Conservation (phyloP, 371 early-diverging fungal genomes). For the Basidiobolus heterosporus region DNA sequence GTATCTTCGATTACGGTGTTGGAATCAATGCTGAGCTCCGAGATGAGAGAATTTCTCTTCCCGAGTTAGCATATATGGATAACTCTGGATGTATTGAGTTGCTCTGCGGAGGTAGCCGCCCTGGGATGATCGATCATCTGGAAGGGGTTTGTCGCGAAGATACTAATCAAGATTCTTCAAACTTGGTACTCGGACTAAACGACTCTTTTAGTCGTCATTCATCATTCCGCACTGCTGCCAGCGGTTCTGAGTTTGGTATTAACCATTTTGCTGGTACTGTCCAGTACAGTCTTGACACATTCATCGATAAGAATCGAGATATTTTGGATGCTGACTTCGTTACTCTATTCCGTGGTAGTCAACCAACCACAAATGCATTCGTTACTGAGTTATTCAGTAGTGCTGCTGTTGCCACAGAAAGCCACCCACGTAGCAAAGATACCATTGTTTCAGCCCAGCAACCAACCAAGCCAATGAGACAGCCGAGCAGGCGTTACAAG, state of each 20-base stretch:
- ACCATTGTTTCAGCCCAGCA: slow-evolving; percentile 56
- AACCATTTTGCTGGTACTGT: slow-evolving; percentile 61
- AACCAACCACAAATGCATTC: slow-evolving; percentile 44
- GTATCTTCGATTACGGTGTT: slow-evolving; percentile 44
- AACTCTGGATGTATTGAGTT: slow-evolving; percentile 32
- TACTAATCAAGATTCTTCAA: not conserved
- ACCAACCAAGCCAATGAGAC: slow-evolving; percentile 31
- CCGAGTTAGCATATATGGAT: slow-evolving; percentile 21
- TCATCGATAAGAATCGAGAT: slow-evolving; percentile 54
- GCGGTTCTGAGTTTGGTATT: slow-evolving; percentile 43
- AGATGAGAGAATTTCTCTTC: slow-evolving; percentile 36
- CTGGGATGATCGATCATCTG: slow-evolving; percentile 5
- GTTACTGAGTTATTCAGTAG: slow-evolving; percentile 64
- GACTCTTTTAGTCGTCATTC: slow-evolving; percentile 20
- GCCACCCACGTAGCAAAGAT: slow-evolving; percentile 58
- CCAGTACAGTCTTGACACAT: slow-evolving; percentile 52
- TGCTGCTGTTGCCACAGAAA: slow-evolving; percentile 58
- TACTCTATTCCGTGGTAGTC: slow-evolving; percentile 53
- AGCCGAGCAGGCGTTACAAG: slow-evolving; percentile 7
- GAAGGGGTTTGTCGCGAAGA: not conserved
- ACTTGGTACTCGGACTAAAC: slow-evolving; percentile 15
- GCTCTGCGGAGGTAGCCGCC: slow-evolving; percentile 17
- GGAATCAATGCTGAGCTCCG: slow-evolving; percentile 23
- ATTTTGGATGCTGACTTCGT: slow-evolving; percentile 69
- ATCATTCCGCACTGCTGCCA: slow-evolving; percentile 20